Base-by-base conservation (phyloP, 345 rosid species). In the Citrus australasica region DNA sequence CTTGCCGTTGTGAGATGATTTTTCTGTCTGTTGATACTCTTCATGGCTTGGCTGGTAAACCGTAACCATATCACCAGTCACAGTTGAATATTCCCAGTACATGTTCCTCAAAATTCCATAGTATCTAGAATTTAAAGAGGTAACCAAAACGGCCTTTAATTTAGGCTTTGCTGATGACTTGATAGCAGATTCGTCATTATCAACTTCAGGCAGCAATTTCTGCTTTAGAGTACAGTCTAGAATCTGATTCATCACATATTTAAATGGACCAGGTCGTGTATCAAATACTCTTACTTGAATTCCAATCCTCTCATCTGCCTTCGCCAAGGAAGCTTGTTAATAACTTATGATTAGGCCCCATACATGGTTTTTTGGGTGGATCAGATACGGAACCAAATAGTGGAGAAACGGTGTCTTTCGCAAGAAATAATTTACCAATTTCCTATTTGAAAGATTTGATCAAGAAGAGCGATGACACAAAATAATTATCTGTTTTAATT, bases 331-430 rank as follows among this genome's bases (percentile, higher is more conserved):
- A 63, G 93, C 87, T 25, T 78, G 64, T 53, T 89, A 87, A 81
- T 89, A 92, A 80, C 95, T 83, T 24, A 89, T 88, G 79, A 91
- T 81, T 9, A 91, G 84, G 37, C 97, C 97, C 95, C 97, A 92
- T 0, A 91, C 92, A 30, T 72, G 79, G 76, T 91, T 86, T 0
- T 93, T 74, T 30, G 97, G 95, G 75, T 89, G 94, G 74, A 92
- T 86, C 38, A 92, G 93, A 77, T 88, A 92, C 74, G 92, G 80
- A 7, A 90, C 95, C 77, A 92, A 77, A 65, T 87, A 91, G 66
- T 90, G 93, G 78, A 92, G 91, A 7, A 88, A 88, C 84, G 24
- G 90, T 84, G 56, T 80, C 91, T 75, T 89, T 89, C 64, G 86
- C 74, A 0, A 90, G 32, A 77, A 91, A 92, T 67, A 92, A 70